phyloP scores from a whole-genome alignment of 1,139 yeast species.

The Kodamaea suecica region DNA sequence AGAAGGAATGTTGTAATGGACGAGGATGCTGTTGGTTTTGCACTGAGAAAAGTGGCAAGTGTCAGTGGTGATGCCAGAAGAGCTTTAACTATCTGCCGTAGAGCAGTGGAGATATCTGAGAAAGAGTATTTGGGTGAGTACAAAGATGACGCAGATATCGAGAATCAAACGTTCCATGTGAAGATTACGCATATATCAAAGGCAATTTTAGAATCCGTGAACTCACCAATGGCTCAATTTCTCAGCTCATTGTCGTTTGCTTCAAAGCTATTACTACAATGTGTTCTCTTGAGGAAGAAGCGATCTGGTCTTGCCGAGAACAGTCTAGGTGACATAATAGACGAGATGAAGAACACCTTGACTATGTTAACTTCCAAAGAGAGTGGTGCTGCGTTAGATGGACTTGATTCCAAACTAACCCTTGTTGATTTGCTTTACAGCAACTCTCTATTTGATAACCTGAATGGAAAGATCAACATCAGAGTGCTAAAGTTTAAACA shows the following conservation, averaged over 20 bases:
- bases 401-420: slow-evolving; percentile 15
- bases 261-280: slow-evolving; percentile 67
- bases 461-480: slow-evolving; percentile 21
- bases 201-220: slow-evolving; percentile 79
- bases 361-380: slow-evolving; percentile 26
- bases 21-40: slow-evolving; percentile 83
- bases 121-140: slow-evolving; percentile 37
- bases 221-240: slow-evolving; percentile 65
- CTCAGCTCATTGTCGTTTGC: slow-evolving; percentile 62
- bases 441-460: slow-evolving; percentile 12
- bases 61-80: slow-evolving; percentile 97
- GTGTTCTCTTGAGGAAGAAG: slow-evolving; percentile 60
- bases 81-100: slow-evolving; percentile 80
- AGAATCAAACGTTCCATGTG: slow-evolving; percentile 36
- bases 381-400: slow-evolving; percentile 16
- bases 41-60: slow-evolving; percentile 90
- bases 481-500: slow-evolving; percentile 47
- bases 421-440: slow-evolving; percentile 32
- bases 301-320: slow-evolving; percentile 73
- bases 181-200: slow-evolving; percentile 20
- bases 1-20: slow-evolving; percentile 46
- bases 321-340: slow-evolving; percentile 70
- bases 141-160: slow-evolving; percentile 15
- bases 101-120: slow-evolving; percentile 91
- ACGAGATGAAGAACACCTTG: slow-evolving; percentile 57